phyloP scores from a whole-genome alignment of 257 asterid genomes.

The Solanum tarijense region DNA sequence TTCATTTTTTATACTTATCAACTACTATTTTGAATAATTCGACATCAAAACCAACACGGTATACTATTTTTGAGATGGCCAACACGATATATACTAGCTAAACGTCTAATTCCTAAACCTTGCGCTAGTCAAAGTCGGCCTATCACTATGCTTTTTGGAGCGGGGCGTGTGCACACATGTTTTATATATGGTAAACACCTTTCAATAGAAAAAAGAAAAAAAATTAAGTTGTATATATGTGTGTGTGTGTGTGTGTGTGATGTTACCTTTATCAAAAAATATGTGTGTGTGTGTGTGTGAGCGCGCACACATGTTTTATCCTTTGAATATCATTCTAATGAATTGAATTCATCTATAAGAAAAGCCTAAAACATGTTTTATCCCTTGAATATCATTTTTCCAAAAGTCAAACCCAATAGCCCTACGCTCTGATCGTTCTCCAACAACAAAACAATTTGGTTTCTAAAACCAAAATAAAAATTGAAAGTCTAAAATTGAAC shows the following conservation, averaged over 20 bases:
- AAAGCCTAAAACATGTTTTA: neutral
- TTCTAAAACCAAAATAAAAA: neutral
- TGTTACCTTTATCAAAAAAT: too few species aligned
- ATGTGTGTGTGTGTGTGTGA: too few species aligned
- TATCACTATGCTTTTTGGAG: neutral
- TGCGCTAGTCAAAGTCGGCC: neutral
- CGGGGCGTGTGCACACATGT: neutral
- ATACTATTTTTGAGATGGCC: neutral
- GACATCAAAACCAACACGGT: neutral
- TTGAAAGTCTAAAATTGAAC: neutral
- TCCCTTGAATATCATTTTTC: neutral
- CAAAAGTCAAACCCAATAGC: neutral
- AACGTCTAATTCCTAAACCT: neutral
- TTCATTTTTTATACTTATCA: neutral
- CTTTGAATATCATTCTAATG: neutral
- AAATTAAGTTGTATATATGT: neutral
- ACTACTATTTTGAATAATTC: neutral
- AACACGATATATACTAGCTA: neutral
- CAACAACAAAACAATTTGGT: neutral
- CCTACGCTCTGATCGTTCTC: neutral
- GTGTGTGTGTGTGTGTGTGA: too few species aligned
- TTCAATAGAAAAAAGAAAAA: neutral
- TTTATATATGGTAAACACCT: neutral
- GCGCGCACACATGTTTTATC: too few species aligned
- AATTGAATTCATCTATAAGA: neutral